Evolutionary conservation across 306 rosid species (phyloP), one percentile per base, ranked within the genome.

Genomic region (Rosa rugosa): DNA sequence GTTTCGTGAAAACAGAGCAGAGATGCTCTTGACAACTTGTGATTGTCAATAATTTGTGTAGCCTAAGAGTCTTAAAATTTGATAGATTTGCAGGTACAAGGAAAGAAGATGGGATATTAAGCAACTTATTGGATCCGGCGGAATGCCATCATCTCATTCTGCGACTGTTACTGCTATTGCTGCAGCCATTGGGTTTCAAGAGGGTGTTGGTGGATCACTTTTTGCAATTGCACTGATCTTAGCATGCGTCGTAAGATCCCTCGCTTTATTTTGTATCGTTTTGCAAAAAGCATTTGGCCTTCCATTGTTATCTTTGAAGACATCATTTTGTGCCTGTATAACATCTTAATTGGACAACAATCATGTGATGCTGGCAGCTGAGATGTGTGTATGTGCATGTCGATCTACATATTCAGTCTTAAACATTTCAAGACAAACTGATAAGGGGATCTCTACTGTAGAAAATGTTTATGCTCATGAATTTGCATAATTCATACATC

Each of bases 81-180:
- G 71, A 70, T 80, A 62, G 78, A 82, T 86, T 79, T 80, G 69
- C 79, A 95, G 99, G 99, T 93, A 87, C 83, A 93, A 85, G 83
- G 98, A 95, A 84, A 91, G 83, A 81, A 81, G 90, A 85, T 95
- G 98, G 99, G 99, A 95, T 89, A 83, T 87, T 31, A 95, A 93
- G 87, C 87, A 82, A 78, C 90, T 95, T 13, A 17, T 93, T 77
- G 99, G 96, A 76, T 95, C 99, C 27, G 99, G 99, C 10, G 99
- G 99, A 85, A 95, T 95, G 99, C 99, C 99, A 9, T 95, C 99
- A 2, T 95, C 99, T 66, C 99, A 95, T 95, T 95, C 99, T 23
- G 86, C 99, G 0, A 91, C 99, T 69, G 98, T 95, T 14, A 89
- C 97, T 76, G 97, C 99, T 86, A 92, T 93, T 75, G 97, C 99